Evolutionary conservation across 352 stramenopile genomes (phyloP), one percentile per base, ranked within the genome.

Genomic region (Aphanomyces astaci): DNA sequence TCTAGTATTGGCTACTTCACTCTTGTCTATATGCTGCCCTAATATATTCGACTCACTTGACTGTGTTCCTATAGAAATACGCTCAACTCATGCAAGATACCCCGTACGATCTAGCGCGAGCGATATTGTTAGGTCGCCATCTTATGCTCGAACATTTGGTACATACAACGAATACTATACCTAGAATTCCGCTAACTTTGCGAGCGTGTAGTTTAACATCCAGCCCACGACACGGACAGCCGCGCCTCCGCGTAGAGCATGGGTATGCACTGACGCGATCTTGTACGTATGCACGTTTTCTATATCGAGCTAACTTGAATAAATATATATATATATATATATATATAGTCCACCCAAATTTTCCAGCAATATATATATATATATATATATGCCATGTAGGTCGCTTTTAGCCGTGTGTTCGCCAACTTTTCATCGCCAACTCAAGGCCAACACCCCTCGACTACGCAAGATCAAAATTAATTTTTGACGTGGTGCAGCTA

Each of bases 181-280:
- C 36, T 22, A 0, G 46, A 25, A 28, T n/a, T 24, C 27, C 30
- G 28, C 25, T 25, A 3, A 57, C 25, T 13, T 25, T 19, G 19
- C 17, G n/a, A n/a, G n/a, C n/a, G n/a, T n/a, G 24, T 63, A 65
- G 56, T 46, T 65, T 17, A 65, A 65, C 3, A 13, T 65, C 32
- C 51, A 36, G 33, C 39, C 56, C 36, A 52, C 39, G 7, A 17
- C 36, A 27, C 24, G 31, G 10, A n/a, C n/a, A n/a, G 3, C 48
- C 10, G 22, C 31, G 39, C 36, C 33, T 2, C 56, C 56, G n/a
- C 33, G 39, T 1, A 48, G 53, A 19, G 56, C 56, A n/a, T 65
- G 56, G 56, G 31, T 65, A 15, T 65, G 56, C 36, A 65, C 56
- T 2, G 56, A 65, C 39, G 56, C 56, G 2, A 65, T 65, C 24